Conservation (phyloP, 2,329 filamentous ascomycete genomes). For the Lasiodiplodia sp. region DNA sequence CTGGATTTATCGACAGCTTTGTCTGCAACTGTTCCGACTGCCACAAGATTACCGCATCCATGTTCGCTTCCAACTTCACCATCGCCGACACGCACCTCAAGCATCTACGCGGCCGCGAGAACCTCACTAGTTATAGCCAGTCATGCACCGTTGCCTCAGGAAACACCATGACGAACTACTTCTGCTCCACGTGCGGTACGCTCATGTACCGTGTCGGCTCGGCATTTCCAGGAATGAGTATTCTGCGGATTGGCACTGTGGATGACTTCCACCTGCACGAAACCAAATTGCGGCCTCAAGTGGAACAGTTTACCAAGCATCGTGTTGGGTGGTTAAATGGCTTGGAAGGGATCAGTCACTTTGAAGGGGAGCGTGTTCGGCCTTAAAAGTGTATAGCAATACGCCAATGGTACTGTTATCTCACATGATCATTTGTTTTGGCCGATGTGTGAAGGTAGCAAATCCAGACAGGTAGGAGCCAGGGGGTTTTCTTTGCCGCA, state of each 20-base stretch:
- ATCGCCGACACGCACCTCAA: constrained; percentile 55
- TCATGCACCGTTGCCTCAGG: constrained; percentile 49
- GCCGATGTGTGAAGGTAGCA: too few relatives aligned
- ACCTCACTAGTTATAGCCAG: constrained; percentile 58
- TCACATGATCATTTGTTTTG: too few relatives aligned
- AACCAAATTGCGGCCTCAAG: constrained; percentile 61
- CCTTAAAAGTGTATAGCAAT: too few relatives aligned
- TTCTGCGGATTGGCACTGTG: constrained; percentile 66
- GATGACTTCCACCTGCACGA: constrained; percentile 68
- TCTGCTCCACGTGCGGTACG: constrained; percentile 66
- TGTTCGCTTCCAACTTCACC: constrained; percentile 66
- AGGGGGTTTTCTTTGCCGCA: too few relatives aligned
- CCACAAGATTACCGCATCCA: constrained; percentile 67
- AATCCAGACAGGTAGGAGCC: too few relatives aligned
- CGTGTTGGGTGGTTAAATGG: constrained; percentile 59
- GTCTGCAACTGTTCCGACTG: constrained; percentile 69
- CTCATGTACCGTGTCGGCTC: constrained; percentile 65
- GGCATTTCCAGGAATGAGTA: constrained; percentile 54
- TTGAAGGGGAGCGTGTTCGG: too few relatives aligned
- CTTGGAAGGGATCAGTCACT: constrained; percentile 42
- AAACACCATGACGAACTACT: constrained; percentile 66
- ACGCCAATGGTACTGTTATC: too few relatives aligned
- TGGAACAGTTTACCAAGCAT: constrained; percentile 62
- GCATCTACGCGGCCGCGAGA: constrained; percentile 60
- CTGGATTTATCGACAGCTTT: constrained; percentile 59